These are phyloP conservation scores for Schizopora paradoxa DNA, from an alignment of 1,284 basidiomycete genomes.

Conservation along the genomic window DNA sequence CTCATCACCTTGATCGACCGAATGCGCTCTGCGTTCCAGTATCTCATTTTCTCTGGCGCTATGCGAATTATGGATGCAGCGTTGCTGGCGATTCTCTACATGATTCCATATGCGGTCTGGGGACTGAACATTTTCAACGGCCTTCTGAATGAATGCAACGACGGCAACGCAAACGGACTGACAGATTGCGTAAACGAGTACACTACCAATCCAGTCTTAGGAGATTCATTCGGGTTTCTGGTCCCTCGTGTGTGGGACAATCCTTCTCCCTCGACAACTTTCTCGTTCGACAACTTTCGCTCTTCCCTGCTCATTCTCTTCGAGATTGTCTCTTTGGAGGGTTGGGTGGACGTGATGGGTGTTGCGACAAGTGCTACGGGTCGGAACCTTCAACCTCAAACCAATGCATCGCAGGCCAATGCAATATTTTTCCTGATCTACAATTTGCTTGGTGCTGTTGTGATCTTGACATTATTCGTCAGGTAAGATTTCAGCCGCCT, in stretches of 20 bases:
- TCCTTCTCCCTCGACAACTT: slow-evolving; percentile 78
- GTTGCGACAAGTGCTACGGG: slow-evolving; percentile 81
- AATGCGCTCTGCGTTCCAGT: slow-evolving; percentile 88
- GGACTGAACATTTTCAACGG: slow-evolving; percentile 93
- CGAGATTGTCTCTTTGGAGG: slow-evolving; percentile 94
- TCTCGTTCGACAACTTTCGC: slow-evolving; percentile 89
- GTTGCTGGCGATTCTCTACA: slow-evolving; percentile 88
- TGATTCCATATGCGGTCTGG: slow-evolving; percentile 98
- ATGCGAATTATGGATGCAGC: slow-evolving; percentile 87
- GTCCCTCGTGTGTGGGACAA: slow-evolving; percentile 88
- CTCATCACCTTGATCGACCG: slow-evolving; percentile 85
- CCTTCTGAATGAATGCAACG: slow-evolving; percentile 84
- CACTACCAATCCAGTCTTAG: slow-evolving; percentile 47
- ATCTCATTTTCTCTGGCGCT: slow-evolving; percentile 87
- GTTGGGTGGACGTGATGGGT: slow-evolving; percentile 92
- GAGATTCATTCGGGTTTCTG: slow-evolving; percentile 56
- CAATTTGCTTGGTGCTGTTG: slow-evolving; percentile 87
- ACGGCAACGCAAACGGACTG: slow-evolving; percentile 51
- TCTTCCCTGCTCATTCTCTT: slow-evolving; percentile 88
- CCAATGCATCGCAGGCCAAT: slow-evolving; percentile 73
- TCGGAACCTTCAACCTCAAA: slow-evolving; percentile 59
- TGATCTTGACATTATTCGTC: slow-evolving; percentile 86
- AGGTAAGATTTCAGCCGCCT: slow-evolving; percentile 44
- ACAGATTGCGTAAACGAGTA: slow-evolving; percentile 77
- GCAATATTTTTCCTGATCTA: slow-evolving; percentile 93